Conservation (phyloP, 164 flowering plant species). For the Hamamelis virginiana region DNA sequence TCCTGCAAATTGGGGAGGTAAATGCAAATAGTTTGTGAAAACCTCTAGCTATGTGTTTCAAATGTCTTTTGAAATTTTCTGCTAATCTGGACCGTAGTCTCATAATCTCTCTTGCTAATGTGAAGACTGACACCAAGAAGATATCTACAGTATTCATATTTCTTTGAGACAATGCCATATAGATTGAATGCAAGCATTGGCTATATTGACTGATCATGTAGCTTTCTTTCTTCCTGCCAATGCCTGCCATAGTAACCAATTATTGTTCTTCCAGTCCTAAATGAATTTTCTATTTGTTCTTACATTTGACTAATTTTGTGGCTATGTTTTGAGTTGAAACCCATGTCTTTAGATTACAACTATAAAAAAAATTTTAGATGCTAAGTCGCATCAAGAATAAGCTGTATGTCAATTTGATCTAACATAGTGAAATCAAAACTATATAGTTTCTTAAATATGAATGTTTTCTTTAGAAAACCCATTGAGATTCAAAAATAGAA, state of each 20-base stretch:
- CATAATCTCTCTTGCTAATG: slow-evolving; percentile 8
- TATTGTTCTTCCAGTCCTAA: neutral
- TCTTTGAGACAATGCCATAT: slow-evolving; percentile 86
- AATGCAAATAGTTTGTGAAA: neutral
- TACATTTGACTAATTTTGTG: too few relatives aligned
- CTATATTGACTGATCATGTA: slow-evolving; percentile 74
- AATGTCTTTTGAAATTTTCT: neutral
- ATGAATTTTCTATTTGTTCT: neutral
- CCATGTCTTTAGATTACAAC: too few relatives aligned
- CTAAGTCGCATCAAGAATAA: too few relatives aligned
- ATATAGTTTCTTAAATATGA: too few relatives aligned
- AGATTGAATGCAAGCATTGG: slow-evolving; percentile 79
- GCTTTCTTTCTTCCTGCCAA: neutral
- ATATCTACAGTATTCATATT: slow-evolving; percentile 79
- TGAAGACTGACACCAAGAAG: slow-evolving; percentile 84
- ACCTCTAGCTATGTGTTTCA: neutral
- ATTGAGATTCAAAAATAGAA: too few relatives aligned
- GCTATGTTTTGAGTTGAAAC: too few relatives aligned
- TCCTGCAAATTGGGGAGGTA: slow-evolving; percentile 99
- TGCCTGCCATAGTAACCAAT: too few relatives aligned
- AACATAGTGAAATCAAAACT: too few relatives aligned
- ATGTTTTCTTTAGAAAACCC: too few relatives aligned
- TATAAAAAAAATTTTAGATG: too few relatives aligned
- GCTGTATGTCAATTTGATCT: too few relatives aligned
- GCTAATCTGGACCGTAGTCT: neutral